Evolutionary conservation across 331 rosid species (phyloP), one percentile per base, ranked within the genome.

Genomic region (Quercus phellos): DNA sequence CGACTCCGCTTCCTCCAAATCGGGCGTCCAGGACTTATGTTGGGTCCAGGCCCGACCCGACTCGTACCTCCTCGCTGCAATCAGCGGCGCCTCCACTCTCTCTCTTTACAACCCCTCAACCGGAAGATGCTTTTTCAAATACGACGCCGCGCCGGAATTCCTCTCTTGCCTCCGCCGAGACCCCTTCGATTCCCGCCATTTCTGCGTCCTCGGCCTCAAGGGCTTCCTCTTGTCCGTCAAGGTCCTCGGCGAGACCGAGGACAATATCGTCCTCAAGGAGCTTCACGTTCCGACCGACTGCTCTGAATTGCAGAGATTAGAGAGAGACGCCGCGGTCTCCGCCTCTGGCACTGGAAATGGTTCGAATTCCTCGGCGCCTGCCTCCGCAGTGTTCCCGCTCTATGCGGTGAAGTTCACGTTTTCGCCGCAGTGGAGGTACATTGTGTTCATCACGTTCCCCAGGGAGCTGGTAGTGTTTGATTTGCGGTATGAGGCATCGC

Each of bases 51-150:
- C 94, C 17, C 85, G 93, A 10, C 87, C 92, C 11, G 99, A 90
- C 22, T 74, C 81, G 0, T 90, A 78, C 75, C 80, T 90, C 24
- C 86, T 95, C 18, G 97, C 96, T 6, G 90, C 96, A 0, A 83
- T 95, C 46, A 84, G 80, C 43, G 99, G 99, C 2, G 85, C 92
- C 26, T 95, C 98, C 27, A 58, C 88, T 3, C 85, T 95, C 74
- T 90, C 94, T 2, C 87, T 95, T 21, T 93, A 82, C 59, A 89
- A 71, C 72, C 76, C 87, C 55, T 19, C 91, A 42, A 86, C 88
- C n/a, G 97, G 94, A 24, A 91, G 98, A 1, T 92, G 99, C 74
- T 63, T 95, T 80, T 95, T 95, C 96, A 90, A 90, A 79, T 95
- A 95, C 78, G 97, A 95, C 60, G 96, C 98, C 2, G 84, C 93